phyloP scores from a whole-genome alignment of 495 filamentous ascomycete species.

The Evansstolkia leycettana region DNA sequence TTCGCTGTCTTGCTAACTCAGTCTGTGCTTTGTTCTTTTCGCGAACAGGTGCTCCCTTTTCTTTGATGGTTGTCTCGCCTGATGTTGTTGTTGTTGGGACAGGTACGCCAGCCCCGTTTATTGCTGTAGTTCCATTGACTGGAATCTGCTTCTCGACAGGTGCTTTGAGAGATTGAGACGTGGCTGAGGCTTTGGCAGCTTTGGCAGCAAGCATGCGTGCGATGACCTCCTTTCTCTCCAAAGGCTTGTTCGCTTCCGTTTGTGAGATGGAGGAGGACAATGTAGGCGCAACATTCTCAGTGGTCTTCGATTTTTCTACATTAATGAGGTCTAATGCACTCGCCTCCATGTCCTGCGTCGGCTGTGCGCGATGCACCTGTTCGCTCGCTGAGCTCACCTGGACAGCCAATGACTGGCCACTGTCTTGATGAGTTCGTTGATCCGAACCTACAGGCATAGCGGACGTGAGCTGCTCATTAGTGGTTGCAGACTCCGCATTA shows the following conservation, averaged over 20 bases:
- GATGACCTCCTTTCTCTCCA: constrained; percentile 68
- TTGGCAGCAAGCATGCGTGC: constrained; percentile 57
- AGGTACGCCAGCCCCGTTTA: no score
- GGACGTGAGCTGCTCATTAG: neutral
- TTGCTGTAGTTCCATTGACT: no score
- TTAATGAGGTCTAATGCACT: neutral
- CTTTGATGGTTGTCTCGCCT: constrained; percentile 6
- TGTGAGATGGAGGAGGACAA: constrained; percentile 10
- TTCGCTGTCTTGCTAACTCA: constrained; percentile 38
- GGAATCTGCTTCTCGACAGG: constrained; percentile 5
- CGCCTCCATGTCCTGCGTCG: no score
- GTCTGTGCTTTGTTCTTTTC: constrained; percentile 46
- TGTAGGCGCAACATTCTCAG: neutral
- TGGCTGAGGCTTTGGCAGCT: constrained; percentile 21
- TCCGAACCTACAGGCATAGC: neutral
- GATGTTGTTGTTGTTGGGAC: constrained; percentile 3
- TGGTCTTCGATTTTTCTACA: neutral
- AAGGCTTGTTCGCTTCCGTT: constrained; percentile 27
- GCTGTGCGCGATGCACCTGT: no score
- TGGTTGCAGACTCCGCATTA: neutral
- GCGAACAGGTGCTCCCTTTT: constrained; percentile 20
- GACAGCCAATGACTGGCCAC: neutral
- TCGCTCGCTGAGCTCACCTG: no score
- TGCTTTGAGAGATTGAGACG: constrained; percentile 9
- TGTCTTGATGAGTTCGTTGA: neutral